These are phyloP conservation scores for Boletus mariae DNA, from an alignment of 1,284 basidiomycete genomes.

Conservation along the genomic window DNA sequence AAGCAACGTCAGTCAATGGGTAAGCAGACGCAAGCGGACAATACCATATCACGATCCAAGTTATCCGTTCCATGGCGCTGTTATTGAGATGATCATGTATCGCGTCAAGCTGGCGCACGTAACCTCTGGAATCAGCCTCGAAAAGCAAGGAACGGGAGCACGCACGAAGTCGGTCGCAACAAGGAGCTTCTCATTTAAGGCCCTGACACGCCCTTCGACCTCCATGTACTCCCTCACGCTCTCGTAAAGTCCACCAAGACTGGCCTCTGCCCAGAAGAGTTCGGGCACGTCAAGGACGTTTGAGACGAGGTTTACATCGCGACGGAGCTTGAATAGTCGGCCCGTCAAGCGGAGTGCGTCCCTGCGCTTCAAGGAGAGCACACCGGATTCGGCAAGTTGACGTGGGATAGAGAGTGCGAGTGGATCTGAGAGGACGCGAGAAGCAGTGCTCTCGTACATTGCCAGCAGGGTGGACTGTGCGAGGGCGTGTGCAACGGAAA, in stretches of 20 bases:
- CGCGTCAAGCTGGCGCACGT: constrained; percentile 66
- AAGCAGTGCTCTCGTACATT: constrained; percentile 82
- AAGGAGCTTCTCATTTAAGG: constrained; percentile 84
- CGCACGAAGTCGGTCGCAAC: constrained; percentile 86
- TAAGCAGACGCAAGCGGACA: background rate
- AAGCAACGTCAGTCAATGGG: constrained; percentile 2
- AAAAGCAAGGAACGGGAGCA: constrained; percentile 14
- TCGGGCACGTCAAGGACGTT: constrained; percentile 95
- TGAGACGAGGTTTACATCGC: constrained; percentile 89
- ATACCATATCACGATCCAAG: constrained; percentile 93
- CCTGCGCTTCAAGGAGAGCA: constrained; percentile 71
- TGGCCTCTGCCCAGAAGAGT: constrained; percentile 94
- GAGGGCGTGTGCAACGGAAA: constrained; percentile 92
- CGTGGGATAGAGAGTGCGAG: constrained; percentile 78
- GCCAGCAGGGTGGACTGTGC: constrained; percentile 93
- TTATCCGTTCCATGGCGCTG: constrained; percentile 89
- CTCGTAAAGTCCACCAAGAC: constrained; percentile 85
- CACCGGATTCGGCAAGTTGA: constrained; percentile 79
- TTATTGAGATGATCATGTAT: constrained; percentile 94
- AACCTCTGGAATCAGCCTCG: background rate
- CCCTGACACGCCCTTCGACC: constrained; percentile 80
- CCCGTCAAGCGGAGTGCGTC: constrained; percentile 89
- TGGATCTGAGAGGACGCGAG: constrained; percentile 77
- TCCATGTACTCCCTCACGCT: constrained; percentile 96
- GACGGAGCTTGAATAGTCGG: constrained; percentile 81